These are phyloP conservation scores for Achlya hypogyna DNA, from an alignment of 352 stramenopile species.

Conservation along the genomic window DNA sequence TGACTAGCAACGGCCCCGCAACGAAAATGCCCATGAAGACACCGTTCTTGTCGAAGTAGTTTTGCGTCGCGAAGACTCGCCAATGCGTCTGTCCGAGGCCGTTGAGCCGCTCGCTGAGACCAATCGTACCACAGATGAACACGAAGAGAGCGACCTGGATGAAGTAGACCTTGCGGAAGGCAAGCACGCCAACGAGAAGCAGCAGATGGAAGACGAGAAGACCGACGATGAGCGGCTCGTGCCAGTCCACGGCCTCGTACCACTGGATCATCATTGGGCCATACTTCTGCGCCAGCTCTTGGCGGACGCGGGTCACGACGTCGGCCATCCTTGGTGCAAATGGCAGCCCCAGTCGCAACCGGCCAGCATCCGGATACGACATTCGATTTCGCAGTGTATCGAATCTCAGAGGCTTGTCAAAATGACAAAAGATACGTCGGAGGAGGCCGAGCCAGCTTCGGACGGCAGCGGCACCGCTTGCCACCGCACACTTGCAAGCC, in stretches of 20 bases:
- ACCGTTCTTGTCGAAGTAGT: conserved; percentile 73
- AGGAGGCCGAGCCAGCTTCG: too few relatives aligned
- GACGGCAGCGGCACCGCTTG: too few relatives aligned
- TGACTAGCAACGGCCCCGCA: conserved; percentile 54
- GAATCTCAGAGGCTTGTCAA: too few relatives aligned
- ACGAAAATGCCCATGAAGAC: conserved; percentile 83
- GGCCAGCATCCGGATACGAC: too few relatives aligned
- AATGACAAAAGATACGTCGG: too few relatives aligned
- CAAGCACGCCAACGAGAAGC: conserved; percentile 43
- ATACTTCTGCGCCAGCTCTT: conserved; percentile 62
- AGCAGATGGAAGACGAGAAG: conserved; percentile 43
- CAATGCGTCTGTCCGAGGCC: conserved; percentile 49
- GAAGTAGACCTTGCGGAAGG: conserved; percentile 44
- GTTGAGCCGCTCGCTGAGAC: conserved; percentile 56
- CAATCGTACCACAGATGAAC: conserved; percentile 46
- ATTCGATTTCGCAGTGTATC: too few relatives aligned
- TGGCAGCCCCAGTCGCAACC: too few relatives aligned
- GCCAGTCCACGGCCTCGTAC: conserved; percentile 80
- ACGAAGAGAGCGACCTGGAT: conserved; percentile 57
- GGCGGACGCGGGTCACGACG: conserved; percentile 50
- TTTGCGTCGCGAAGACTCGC: conserved; percentile 54
- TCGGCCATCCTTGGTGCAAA: conserved; percentile 33
- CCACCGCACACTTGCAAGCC: too few relatives aligned
- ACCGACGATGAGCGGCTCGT: conserved; percentile 55
- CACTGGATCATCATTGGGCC: conserved; percentile 64